These are phyloP conservation scores for Phycomyces blakesleeanus DNA, from an alignment of 192 early-diverging fungal species.

Conservation along the genomic window DNA sequence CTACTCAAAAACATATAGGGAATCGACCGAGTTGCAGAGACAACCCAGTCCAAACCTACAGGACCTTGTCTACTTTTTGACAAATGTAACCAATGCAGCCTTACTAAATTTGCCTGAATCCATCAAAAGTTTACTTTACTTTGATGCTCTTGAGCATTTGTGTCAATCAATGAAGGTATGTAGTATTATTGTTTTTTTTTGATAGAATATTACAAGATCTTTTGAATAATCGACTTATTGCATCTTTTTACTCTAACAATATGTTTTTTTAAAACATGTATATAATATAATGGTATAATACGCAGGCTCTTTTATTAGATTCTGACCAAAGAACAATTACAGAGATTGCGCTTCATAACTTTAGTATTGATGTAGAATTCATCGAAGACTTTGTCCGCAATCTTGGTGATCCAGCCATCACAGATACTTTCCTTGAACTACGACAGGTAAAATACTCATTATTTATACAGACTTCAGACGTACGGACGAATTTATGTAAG, in stretches of 20 bases:
- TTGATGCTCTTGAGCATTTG: constrained; percentile 74
- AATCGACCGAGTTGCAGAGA: constrained; percentile 40
- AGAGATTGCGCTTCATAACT: constrained; percentile 50
- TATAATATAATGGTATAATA: neutral
- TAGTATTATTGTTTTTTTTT: too few species aligned
- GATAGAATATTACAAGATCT: too few species aligned
- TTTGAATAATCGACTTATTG: too few species aligned
- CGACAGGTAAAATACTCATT: constrained; percentile 61
- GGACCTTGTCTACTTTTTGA: constrained; percentile 70
- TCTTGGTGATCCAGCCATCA: constrained; percentile 63
- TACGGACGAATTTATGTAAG: neutral
- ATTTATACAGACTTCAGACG: neutral
- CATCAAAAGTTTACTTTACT: constrained; percentile 64
- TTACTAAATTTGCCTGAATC: constrained; percentile 61
- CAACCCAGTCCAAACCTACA: constrained; percentile 69
- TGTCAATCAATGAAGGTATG: constrained; percentile 60
- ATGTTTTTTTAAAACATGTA: too few species aligned
- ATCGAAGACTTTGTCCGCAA: constrained; percentile 67
- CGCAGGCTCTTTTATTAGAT: constrained; percentile 52
- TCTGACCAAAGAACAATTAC: constrained; percentile 61
- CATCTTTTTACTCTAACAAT: too few species aligned
- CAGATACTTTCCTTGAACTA: constrained; percentile 66
- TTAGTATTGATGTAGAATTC: constrained; percentile 68
- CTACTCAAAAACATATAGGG: constrained; percentile 49
- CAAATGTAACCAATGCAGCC: constrained; percentile 63